Evolutionary conservation across 2,329 filamentous ascomycete species (phyloP).

Genomic region (Arthrobotrys megalospora): DNA sequence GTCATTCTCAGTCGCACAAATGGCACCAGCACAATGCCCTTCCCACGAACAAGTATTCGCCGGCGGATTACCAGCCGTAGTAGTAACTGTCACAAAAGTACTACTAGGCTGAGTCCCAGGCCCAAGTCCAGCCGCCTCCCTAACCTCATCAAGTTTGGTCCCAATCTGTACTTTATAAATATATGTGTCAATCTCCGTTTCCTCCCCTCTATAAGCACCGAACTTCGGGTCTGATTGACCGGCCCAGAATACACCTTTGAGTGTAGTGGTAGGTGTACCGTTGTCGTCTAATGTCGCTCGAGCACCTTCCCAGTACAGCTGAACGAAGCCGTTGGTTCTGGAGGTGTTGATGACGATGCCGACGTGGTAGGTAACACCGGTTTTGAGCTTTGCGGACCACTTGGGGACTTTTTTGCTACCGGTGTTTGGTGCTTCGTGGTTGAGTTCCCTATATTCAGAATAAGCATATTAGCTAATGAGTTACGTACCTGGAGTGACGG

Average conservation of each 20-base stretch:
- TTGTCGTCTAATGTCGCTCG: conserved; percentile 8
- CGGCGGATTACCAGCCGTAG: not conserved
- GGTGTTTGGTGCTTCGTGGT: conserved; percentile 1
- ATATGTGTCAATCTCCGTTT: conserved; percentile 56
- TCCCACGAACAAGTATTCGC: conserved; percentile 26
- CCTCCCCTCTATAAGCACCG: conserved; percentile 62
- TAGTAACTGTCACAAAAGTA: conserved; percentile 11
- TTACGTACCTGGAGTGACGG: not conserved
- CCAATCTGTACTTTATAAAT: conserved; percentile 61
- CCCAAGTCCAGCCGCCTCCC: conserved; percentile 44
- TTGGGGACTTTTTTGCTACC: conserved; percentile 19
- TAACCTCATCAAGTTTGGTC: conserved; percentile 55
- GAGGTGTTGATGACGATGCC: conserved; percentile 16
- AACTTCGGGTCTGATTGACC: conserved; percentile 61
- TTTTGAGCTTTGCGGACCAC: conserved; percentile 3
- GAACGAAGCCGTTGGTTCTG: not conserved
- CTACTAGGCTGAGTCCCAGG: not conserved
- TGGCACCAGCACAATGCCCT: conserved; percentile 31
- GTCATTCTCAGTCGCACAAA: conserved; percentile 18
- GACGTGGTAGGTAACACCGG: conserved; percentile 1
- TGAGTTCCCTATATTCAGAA: not conserved
- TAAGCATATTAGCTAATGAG: not conserved
- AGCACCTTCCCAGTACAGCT: conserved; percentile 10
- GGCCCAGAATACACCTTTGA: conserved; percentile 15
- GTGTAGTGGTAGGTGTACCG: not conserved